These are phyloP conservation scores for Pythium sp. DNA, from an alignment of 352 stramenopile species.

Conservation along the genomic window DNA sequence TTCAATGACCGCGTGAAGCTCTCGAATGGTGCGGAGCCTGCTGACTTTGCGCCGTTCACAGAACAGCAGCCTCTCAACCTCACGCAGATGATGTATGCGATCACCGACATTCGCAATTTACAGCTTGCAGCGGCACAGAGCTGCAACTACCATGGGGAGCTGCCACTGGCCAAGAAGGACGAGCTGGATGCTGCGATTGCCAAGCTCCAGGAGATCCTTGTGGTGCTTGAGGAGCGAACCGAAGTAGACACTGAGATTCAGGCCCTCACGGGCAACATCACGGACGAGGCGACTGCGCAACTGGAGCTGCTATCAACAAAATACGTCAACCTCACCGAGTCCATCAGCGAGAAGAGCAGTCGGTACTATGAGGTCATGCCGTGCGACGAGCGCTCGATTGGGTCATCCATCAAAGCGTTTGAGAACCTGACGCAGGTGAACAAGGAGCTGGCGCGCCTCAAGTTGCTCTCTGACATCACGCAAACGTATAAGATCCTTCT, in stretches of 20 bases:
- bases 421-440: conserved; percentile 55
- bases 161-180: conserved; percentile 58
- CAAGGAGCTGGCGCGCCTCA: conserved; percentile 55
- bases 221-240: conserved; percentile 44
- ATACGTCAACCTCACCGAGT: conserved; percentile 51
- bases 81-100: conserved; percentile 52
- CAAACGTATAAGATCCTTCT: conserved; percentile 74
- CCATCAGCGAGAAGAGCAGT: conserved; percentile 63
- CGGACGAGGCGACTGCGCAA: conserved; percentile 32
- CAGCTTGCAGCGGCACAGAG: conserved; percentile 49
- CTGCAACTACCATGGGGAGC: conserved; percentile 43
- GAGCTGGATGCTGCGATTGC: conserved; percentile 47
- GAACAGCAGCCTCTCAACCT: conserved; percentile 23
- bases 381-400: conserved; percentile 53
- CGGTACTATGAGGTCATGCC: conserved; percentile 79
- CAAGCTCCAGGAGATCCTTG: conserved; percentile 44
- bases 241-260: conserved; percentile 47
- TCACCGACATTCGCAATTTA: conserved; percentile 65
- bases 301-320: conserved; percentile 43
- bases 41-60: background rate
- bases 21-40: conserved; percentile 19
- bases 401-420: conserved; percentile 52
- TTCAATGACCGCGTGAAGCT: conserved; percentile 40
- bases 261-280: conserved; percentile 41
- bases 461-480: conserved; percentile 58